phyloP scores from a whole-genome alignment of 2,329 filamentous ascomycete genomes.

The Monosporascus cannonballus region DNA sequence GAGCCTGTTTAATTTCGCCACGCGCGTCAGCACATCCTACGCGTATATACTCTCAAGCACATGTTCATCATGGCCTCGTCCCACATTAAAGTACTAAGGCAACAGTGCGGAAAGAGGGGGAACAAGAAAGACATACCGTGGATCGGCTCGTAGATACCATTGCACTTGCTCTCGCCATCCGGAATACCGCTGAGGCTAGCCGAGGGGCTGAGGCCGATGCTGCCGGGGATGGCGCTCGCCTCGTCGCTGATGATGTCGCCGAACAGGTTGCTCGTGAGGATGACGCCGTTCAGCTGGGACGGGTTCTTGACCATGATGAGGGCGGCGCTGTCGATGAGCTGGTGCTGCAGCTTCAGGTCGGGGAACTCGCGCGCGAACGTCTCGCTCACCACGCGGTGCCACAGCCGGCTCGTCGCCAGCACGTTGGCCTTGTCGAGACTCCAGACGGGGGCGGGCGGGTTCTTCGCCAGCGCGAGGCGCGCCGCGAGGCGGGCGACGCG shows the following conservation, averaged over 20 bases:
- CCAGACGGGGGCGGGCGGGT: slow-evolving; percentile 74
- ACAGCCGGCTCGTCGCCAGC: slow-evolving; percentile 80
- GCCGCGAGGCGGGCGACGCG: slow-evolving; percentile 78
- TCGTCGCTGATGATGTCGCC: slow-evolving; percentile 96
- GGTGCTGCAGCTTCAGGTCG: slow-evolving; percentile 74
- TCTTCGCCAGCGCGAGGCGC: slow-evolving; percentile 69
- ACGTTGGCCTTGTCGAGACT: slow-evolving; percentile 96
- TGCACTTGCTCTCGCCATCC: slow-evolving; percentile 73
- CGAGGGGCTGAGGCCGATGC: slow-evolving; percentile 79
- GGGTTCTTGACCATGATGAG: slow-evolving; percentile 98
- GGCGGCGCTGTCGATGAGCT: slow-evolving; percentile 92
- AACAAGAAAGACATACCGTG: slow-evolving; percentile 56
- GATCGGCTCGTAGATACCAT: slow-evolving; percentile 96
- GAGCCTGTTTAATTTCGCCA: slow-evolving; percentile 44
- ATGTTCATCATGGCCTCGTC: no score
- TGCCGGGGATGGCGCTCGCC: slow-evolving; percentile 89
- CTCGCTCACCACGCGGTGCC: slow-evolving; percentile 81
- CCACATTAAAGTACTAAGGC: no score
- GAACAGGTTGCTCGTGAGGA: slow-evolving; percentile 91
- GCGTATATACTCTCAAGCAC: no score
- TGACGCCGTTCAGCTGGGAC: slow-evolving; percentile 76
- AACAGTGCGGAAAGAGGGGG: neutral
- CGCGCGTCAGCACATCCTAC: no score
- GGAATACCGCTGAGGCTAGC: slow-evolving; percentile 83
- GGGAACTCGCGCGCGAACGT: slow-evolving; percentile 86